Base-by-base conservation (phyloP, 73 alveolate species). In the Paramecium sexaurelia region DNA sequence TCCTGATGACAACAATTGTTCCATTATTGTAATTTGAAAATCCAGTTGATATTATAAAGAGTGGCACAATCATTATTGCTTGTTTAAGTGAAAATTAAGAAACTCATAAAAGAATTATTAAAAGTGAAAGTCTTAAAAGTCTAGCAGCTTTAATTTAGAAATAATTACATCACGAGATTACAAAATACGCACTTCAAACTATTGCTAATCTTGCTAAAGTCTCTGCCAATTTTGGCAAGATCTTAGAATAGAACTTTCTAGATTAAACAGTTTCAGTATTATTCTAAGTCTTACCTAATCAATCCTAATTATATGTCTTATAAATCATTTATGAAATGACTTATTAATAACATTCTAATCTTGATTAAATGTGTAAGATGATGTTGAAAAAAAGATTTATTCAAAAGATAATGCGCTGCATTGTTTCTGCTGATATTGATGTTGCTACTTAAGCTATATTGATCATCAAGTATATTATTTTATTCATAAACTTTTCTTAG, bases 1-100 rank as follows among this genome's bases (percentile, higher is more conserved):
- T 88, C 13, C 71, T 88, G 19, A 68, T 88, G 75, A 88, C 94
- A 17, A 88, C 94, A 1, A 69, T 88, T 6, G 94, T 88, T 69
- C 94, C 94, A 39, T 71, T 88, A 2, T 29, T 88, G 68, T 45
- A 88, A 57, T 41, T 29, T 29, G 94, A 88, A 45, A 88, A 88
- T 88, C 91, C 89, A 24, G 47, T 69, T 11, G 94, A 88, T 13
- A 84, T 47, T 0, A 88, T 88, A 13, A 75, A 69, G 75, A 66
- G 68, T 45, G 94, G 91, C 15, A 39, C 91, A 7, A 55, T 68
- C 33, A 68, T 75, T 7, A 55, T 88, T 20, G 94, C 94, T 6
- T 68, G 85, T 29, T 66, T 88, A 22, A 69, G 91, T 57, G 84
- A 88, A 55, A 88, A 88, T 88, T 24, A 68, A 24, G 94, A 88